Conservation (phyloP, 2,329 filamentous ascomycete genomes). For the Fusarium sp. region DNA sequence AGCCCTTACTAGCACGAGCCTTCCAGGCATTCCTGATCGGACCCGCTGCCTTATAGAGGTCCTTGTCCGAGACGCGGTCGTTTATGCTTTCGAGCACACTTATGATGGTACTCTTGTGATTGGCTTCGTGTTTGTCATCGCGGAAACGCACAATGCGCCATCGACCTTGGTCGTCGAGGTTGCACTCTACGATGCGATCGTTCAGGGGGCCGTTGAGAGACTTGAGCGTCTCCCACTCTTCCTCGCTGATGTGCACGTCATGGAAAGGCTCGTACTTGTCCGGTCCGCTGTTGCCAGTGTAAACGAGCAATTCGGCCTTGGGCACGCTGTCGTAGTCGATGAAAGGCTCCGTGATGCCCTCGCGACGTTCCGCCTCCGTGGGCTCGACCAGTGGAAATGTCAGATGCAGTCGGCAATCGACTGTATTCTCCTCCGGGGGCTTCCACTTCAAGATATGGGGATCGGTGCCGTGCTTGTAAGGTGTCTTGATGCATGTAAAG, state of each 20-base stretch:
- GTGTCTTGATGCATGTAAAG: slow-evolving; percentile 91
- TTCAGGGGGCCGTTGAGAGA: slow-evolving; percentile 78
- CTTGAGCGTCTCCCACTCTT: slow-evolving; percentile 89
- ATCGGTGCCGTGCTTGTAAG: slow-evolving; percentile 92
- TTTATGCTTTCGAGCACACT: slow-evolving; percentile 92
- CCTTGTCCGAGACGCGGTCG: slow-evolving; percentile 84
- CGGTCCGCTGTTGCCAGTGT: slow-evolving; percentile 66
- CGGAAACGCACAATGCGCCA: slow-evolving; percentile 93
- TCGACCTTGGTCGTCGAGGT: slow-evolving; percentile 75
- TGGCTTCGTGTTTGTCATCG: slow-evolving; percentile 92
- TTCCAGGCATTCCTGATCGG: slow-evolving; percentile 87
- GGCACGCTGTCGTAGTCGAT: slow-evolving; percentile 85
- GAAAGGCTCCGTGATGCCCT: slow-evolving; percentile 71
- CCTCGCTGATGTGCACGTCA: slow-evolving; percentile 73
- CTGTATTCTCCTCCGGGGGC: slow-evolving; percentile 91
- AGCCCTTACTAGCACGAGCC: slow-evolving; percentile 48
- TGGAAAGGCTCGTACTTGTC: slow-evolving; percentile 72
- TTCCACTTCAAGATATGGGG: slow-evolving; percentile 98
- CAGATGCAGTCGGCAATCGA: slow-evolving; percentile 87
- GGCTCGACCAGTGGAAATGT: slow-evolving; percentile 79
- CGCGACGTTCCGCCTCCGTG: slow-evolving; percentile 72
- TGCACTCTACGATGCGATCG: slow-evolving; percentile 90
- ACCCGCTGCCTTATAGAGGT: slow-evolving; percentile 76
- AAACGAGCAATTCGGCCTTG: slow-evolving; percentile 76
- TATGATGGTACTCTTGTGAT: slow-evolving; percentile 84